phyloP scores from a whole-genome alignment of 2,329 filamentous ascomycete genomes.

The Diaporthe batatas region DNA sequence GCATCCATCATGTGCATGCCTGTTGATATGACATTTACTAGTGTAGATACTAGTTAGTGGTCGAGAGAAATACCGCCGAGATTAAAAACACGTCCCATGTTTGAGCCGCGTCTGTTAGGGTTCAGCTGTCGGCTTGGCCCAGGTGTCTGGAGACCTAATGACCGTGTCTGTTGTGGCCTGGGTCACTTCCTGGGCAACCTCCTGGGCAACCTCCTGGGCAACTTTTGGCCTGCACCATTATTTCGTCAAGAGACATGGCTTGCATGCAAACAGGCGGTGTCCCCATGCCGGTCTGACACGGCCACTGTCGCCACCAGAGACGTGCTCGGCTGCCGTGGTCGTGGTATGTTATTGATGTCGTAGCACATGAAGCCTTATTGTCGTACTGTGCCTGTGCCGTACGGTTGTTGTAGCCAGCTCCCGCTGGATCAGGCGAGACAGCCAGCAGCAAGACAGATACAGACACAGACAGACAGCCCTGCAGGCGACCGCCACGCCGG shows the following conservation, averaged over 20 bases:
- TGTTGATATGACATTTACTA: neutral
- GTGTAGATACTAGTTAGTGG: too few species aligned
- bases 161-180: neutral
- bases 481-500: slow-evolving; percentile 31
- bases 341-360: slow-evolving; percentile 16
- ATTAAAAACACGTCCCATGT: slow-evolving; percentile 13
- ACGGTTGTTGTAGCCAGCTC: neutral
- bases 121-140: slow-evolving; percentile 33
- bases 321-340: slow-evolving; percentile 9
- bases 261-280: slow-evolving; percentile 23
- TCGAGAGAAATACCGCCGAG: slow-evolving; percentile 30
- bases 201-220: too few species aligned
- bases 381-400: neutral
- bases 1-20: neutral
- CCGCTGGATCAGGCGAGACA: neutral
- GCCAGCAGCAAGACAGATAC: too few species aligned
- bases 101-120: slow-evolving; percentile 29
- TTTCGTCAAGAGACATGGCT: slow-evolving; percentile 23
- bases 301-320: slow-evolving; percentile 15
- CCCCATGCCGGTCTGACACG: slow-evolving; percentile 24
- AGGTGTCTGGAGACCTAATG: slow-evolving; percentile 16
- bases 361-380: neutral
- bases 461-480: slow-evolving; percentile 9
- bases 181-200: too few species aligned
- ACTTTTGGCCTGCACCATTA: neutral